Base-by-base conservation (phyloP, 2,329 filamentous ascomycete species). In the Thielaviopsis euricoi region DNA sequence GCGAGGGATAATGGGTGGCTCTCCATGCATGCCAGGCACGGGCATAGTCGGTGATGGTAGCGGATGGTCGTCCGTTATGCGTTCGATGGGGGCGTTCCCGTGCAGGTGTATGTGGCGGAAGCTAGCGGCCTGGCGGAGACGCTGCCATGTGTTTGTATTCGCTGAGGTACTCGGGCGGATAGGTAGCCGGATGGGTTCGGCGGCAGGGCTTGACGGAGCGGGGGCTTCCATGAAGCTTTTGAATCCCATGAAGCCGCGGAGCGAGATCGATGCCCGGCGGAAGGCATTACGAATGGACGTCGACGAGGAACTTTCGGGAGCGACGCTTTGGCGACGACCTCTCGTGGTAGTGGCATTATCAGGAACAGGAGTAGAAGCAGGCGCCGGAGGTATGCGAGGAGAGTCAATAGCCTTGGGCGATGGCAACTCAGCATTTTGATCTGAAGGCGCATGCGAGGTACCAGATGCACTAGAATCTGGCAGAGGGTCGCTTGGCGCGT, bases 1-100 rank as follows among this genome's bases (percentile, higher is more conserved):
- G 12, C 71, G 70, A 3, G 81, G 81, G 26, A 85, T 83, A 59
- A 82, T 69, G 0, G 81, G 81, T 4, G 81, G 81, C 58, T 77
- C 78, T 33, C 71, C 70, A 29, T 74, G 74, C 58, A 73, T 68
- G 3, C 76, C 77, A 2, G 78, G 77, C 3, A 78, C 66, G 0
- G 74, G 73, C 17, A 60, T 25, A 17, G 56, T 51, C 46, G 59
- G 59, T 3, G 59, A 60, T 3, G 59, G 59, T n/a, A 69, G 58
- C 51, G 60, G 57, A 4, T 46, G 57, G 52, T 61, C 61, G 57
- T 62, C 62, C 43, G 40, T 53, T 49, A 52, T 55, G 23, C 58
- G 49, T 26, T 60, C 56, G 9, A n/a, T 43, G n/a, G 73, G 71
- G 61, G 75, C 69, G 40, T 74, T 70, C 1, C 73, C 69, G 43